These are phyloP conservation scores for Grosmannia penicillata DNA, from an alignment of 2,329 filamentous ascomycete genomes.

Conservation along the genomic window DNA sequence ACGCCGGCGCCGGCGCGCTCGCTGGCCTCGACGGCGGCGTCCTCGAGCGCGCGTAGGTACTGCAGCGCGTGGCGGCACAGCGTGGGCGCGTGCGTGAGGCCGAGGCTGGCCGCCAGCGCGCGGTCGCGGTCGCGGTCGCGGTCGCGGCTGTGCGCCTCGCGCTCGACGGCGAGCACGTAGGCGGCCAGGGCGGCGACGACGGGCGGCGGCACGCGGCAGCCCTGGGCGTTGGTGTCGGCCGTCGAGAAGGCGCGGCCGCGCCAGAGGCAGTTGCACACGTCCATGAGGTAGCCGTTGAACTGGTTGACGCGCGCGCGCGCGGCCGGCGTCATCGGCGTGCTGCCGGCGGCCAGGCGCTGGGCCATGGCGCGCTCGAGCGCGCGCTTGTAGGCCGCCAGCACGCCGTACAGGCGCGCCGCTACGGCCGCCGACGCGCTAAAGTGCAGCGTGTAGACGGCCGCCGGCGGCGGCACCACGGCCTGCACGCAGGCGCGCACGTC, in stretches of 20 bases:
- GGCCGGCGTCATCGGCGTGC: conserved; percentile 30
- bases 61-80: conserved; percentile 40
- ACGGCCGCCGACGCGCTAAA: conserved; percentile 50
- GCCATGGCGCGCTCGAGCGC: conserved; percentile 53
- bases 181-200: conserved; percentile 29
- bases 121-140: conserved; percentile 31
- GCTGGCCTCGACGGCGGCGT: conserved; percentile 28
- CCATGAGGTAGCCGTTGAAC: conserved; percentile 78
- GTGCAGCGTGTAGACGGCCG: conserved; percentile 55
- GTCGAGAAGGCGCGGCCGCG: conserved; percentile 54
- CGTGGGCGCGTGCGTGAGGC: conserved; percentile 42
- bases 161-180: conserved; percentile 35
- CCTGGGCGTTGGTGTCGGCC: conserved; percentile 46
- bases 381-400: conserved; percentile 59
- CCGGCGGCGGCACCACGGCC: conserved; percentile 52
- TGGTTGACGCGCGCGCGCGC: conserved; percentile 45
- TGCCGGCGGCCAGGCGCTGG: conserved; percentile 9
- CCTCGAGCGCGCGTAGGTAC: conserved; percentile 41
- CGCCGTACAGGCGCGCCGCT: conserved; percentile 52
- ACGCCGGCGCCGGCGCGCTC: conserved; percentile 10
- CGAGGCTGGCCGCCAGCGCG: conserved; percentile 35
- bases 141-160: no score
- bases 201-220: conserved; percentile 31
- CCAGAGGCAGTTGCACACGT: conserved; percentile 76
- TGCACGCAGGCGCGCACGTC: conserved; percentile 39